These are phyloP conservation scores for Yamadazyma insecticola DNA, from an alignment of 805 yeast genomes.

Conservation along the genomic window DNA sequence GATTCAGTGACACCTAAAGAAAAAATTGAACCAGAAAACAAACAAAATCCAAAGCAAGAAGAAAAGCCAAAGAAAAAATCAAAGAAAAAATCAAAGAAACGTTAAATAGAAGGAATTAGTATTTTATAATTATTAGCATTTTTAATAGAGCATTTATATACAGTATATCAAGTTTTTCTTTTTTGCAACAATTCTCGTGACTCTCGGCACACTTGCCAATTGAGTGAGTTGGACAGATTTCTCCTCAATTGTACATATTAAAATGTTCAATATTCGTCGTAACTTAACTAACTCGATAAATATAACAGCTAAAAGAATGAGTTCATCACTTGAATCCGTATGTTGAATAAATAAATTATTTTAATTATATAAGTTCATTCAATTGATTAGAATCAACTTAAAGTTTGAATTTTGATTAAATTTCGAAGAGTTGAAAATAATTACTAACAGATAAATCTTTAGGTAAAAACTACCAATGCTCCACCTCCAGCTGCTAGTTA, in stretches of 20 bases:
- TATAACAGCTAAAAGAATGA: conserved; percentile 10
- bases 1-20: neutral
- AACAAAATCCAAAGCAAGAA: neutral
- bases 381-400: conserved; percentile 3
- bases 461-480: conserved; percentile 68
- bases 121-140: neutral
- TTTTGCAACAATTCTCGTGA: no score
- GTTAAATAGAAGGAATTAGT: neutral
- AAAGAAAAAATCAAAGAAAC: conserved; percentile 9
- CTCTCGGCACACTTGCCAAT: no score
- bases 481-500: conserved; percentile 98
- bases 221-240: no score
- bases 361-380: neutral
- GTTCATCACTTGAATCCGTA: conserved; percentile 11
- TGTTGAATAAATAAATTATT: conserved; percentile 3
- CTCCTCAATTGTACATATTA: neutral
- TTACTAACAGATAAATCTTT: conserved; percentile 10
- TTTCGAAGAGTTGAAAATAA: no score
- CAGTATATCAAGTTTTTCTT: no score
- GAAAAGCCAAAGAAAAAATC: conserved; percentile 26
- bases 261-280: conserved; percentile 4
- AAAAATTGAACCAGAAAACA: neutral
- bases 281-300: conserved; percentile 8
- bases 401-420: no score
- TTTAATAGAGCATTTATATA: neutral